Conservation (phyloP, 139 green algal species). For the Closterium sp. region DNA sequence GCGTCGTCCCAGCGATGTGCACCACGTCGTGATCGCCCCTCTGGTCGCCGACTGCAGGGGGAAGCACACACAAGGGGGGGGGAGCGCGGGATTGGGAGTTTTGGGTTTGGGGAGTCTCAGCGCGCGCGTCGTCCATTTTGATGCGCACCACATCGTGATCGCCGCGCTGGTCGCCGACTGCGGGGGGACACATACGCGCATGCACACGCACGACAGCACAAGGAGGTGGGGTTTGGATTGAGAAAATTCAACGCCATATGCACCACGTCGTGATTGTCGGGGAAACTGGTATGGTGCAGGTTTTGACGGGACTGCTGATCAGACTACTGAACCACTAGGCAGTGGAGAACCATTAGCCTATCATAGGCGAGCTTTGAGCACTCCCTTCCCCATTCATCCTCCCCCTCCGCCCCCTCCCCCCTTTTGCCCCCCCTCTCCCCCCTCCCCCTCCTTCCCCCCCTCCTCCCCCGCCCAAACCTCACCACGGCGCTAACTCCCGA, state of each 20-base stretch:
- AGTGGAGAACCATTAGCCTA: too few relatives aligned
- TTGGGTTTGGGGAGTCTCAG: background rate
- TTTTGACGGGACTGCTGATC: too few relatives aligned
- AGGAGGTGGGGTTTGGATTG: too few relatives aligned
- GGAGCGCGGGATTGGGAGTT: background rate
- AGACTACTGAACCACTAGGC: too few relatives aligned
- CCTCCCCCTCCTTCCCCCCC: background rate
- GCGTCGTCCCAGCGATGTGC: background rate
- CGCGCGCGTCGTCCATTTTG: background rate
- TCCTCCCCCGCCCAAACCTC: too few relatives aligned
- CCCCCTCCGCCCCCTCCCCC: too few relatives aligned
- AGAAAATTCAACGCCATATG: background rate
- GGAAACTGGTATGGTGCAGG: too few relatives aligned
- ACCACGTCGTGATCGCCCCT: conserved; percentile 1
- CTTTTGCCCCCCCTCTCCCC: too few relatives aligned
- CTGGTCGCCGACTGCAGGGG: background rate
- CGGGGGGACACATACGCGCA: background rate
- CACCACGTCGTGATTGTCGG: background rate
- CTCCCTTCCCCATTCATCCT: too few relatives aligned
- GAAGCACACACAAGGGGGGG: background rate
- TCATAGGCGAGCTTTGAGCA: too few relatives aligned
- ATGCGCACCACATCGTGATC: background rate
- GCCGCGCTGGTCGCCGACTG: background rate
- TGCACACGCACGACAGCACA: too few relatives aligned
- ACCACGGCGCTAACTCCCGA: too few relatives aligned